Base-by-base conservation (phyloP, 2,329 filamentous ascomycete genomes). In the Torrubiella hemipterigena region DNA sequence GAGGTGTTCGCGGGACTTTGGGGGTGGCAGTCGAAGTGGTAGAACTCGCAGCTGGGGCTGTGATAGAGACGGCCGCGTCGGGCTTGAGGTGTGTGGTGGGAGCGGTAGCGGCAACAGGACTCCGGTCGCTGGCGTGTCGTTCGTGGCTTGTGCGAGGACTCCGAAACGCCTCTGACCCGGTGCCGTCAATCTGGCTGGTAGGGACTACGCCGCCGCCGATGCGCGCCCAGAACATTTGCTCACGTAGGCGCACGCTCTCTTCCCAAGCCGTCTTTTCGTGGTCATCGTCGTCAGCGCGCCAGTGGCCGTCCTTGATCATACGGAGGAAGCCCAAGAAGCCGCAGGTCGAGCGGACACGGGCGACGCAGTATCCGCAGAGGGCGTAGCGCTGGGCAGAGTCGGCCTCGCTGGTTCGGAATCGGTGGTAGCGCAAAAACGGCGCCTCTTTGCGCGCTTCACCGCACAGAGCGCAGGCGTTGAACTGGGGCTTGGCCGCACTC, bases 141-240 rank as follows among this genome's bases (percentile, higher is more conserved):
- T 60, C 57, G n/a, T 55, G 47, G 22, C 55, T 61, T 28, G 38
- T 40, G 10, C 51, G 50, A 11, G 45, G 43, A 31, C 50, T 56
- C 33, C 51, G 55, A 9, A 55, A 52, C 13, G 42, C 16, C n/a
- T 50, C 48, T 11, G 42, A 30, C n/a, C n/a, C n/a, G 6, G 45
- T 38, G 2, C 44, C 37, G n/a, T 46, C 34, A 5, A 32, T 39
- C 16, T 56, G 56, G 9, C 47, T 45, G 8, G 70, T 63, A 2
- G 89, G 91, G 10, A 96, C 61, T 3, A 98, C 85, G 11, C 91
- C 91, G 17, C 87, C 91, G 17, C 89, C 89, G 31, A 98, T 75
- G 33, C 91, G 73, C 30, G 83, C 76, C 91, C 91, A 98, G 52
- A 98, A 98, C 81, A 98, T 94, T 44, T 89, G 78, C 53, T 98